These are phyloP conservation scores for Pascua guehoae DNA, from an alignment of 1,284 basidiomycete species.

Conservation along the genomic window DNA sequence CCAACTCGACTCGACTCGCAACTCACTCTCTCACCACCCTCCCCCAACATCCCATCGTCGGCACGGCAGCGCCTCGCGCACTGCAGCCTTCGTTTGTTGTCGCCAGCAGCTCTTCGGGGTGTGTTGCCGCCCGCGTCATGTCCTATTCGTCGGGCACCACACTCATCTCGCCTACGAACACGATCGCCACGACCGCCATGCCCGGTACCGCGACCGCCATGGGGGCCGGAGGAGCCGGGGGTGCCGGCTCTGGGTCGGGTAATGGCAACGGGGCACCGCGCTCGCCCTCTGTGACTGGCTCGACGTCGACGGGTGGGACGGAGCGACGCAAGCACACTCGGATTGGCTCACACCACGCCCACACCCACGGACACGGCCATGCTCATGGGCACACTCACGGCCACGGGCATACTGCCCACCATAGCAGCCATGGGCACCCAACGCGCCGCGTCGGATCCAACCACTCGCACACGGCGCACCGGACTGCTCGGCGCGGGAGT, in stretches of 20 bases:
- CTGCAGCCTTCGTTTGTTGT: background rate
- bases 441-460: conserved; percentile 9
- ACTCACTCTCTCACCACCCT: background rate
- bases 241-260: background rate
- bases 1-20: background rate
- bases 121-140: conserved; percentile 20
- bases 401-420: conserved; percentile 12
- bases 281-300: too few species aligned
- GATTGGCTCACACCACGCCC: background rate
- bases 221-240: too few species aligned
- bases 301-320: too few species aligned
- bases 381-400: conserved; percentile 6
- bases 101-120: background rate
- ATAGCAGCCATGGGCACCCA: conserved; percentile 7
- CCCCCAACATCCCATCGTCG: background rate
- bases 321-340: conserved; percentile 7
- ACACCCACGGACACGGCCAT: conserved; percentile 8
- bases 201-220: background rate
- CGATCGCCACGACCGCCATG: conserved; percentile 7
- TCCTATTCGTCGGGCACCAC: conserved; percentile 38
- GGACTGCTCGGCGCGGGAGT: conserved; percentile 18
- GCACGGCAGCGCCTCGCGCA: background rate
- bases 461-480: conserved; percentile 9
- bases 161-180: conserved; percentile 35
- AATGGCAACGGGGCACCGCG: too few species aligned